These are phyloP conservation scores for Starmerella riodocensis DNA, from an alignment of 805 yeast genomes.

Conservation along the genomic window DNA sequence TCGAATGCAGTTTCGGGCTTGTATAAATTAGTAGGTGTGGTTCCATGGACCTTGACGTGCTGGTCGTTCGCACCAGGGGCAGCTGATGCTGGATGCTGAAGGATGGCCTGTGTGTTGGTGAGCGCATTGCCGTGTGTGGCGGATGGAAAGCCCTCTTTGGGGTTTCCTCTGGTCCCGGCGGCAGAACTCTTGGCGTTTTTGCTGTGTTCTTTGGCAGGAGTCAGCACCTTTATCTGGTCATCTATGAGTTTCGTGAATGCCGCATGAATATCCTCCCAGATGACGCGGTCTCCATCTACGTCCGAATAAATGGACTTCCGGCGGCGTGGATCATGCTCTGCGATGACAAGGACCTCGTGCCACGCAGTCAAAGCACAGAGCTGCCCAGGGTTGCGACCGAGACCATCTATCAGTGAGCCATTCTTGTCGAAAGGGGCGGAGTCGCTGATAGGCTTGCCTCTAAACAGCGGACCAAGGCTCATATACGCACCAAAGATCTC, in stretches of 20 bases:
- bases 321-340: conserved; percentile 24
- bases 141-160: too few relatives aligned
- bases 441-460: conserved; percentile 20
- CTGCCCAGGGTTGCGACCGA: conserved; percentile 19
- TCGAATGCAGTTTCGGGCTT: conserved; percentile 12
- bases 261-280: conserved; percentile 26
- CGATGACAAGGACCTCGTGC: conserved; percentile 28
- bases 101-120: not conserved
- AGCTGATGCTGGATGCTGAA: not conserved
- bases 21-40: conserved; percentile 2
- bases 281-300: conserved; percentile 23
- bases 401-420: conserved; percentile 30
- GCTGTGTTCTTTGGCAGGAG: not conserved
- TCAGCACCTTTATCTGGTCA: not conserved
- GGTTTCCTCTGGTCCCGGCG: not conserved
- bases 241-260: conserved; percentile 1
- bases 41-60: not conserved
- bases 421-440: conserved; percentile 25
- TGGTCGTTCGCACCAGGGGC: not conserved
- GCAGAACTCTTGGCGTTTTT: not conserved
- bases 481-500: conserved; percentile 25
- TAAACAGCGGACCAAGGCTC: conserved; percentile 28
- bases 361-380: conserved; percentile 28
- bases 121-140: not conserved
- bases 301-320: conserved; percentile 28